These are phyloP conservation scores for Talaromyces sp. DNA, from an alignment of 2,329 filamentous ascomycete genomes.

Conservation along the genomic window DNA sequence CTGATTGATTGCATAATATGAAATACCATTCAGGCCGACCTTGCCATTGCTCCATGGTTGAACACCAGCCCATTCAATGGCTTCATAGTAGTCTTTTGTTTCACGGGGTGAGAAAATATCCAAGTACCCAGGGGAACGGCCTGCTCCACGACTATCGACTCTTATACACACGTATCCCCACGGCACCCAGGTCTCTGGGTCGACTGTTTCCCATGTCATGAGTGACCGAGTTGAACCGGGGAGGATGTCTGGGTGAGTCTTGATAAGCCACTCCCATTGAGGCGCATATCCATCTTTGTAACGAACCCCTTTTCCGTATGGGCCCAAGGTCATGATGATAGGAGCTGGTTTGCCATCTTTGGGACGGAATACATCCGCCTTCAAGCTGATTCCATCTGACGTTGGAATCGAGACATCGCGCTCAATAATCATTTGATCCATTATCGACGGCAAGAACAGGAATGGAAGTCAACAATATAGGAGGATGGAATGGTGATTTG, in stretches of 20 bases:
- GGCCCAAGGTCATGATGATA: conserved; percentile 11
- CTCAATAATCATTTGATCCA: conserved; percentile 13
- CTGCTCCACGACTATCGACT: conserved; percentile 14
- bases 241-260: conserved; percentile 20
- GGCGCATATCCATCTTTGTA: neutral
- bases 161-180: conserved; percentile 15
- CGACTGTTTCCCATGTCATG: conserved; percentile 13
- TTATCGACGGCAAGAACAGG: neutral
- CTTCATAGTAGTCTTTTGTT: conserved; percentile 8
- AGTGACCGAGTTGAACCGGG: conserved; percentile 12
- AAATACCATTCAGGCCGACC: conserved; percentile 51
- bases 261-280: conserved; percentile 21
- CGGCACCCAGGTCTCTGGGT: conserved; percentile 9
- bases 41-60: conserved; percentile 52
- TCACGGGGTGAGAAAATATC: conserved; percentile 17
- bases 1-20: conserved; percentile 51
- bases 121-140: conserved; percentile 12
- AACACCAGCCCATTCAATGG: conserved; percentile 34
- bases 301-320: conserved; percentile 9
- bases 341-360: neutral
- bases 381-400: neutral
- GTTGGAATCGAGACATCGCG: conserved; percentile 3
- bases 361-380: conserved; percentile 4
- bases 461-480: neutral
- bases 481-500: neutral